Conservation (phyloP, 148 eudicot genomes). For the Simmondsia chinensis region DNA sequence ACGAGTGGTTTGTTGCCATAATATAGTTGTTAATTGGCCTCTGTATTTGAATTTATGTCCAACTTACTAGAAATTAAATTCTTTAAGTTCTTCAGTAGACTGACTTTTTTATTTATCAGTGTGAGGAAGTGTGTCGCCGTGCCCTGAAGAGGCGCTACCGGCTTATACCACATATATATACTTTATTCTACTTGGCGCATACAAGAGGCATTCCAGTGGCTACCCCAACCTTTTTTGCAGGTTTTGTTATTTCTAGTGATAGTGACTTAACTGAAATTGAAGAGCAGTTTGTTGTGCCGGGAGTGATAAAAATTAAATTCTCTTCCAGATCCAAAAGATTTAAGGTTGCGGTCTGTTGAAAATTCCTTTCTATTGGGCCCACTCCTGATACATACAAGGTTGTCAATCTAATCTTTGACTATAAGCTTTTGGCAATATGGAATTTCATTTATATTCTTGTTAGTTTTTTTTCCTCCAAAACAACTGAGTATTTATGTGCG, state of each 20-base stretch:
- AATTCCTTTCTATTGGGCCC: slow-evolving; percentile 86
- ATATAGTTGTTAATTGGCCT: too few species aligned
- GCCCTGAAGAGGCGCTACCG: slow-evolving; percentile 91
- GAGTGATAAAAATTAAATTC: slow-evolving; percentile 4
- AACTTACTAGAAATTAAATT: too few species aligned
- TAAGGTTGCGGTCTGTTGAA: slow-evolving; percentile 52
- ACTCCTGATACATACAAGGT: slow-evolving; percentile 83
- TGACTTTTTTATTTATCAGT: slow-evolving; percentile 33
- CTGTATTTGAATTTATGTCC: too few species aligned
- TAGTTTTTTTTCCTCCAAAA: too few species aligned
- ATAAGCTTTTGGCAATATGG: too few species aligned
- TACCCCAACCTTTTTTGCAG: slow-evolving; percentile 82
- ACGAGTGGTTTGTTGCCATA: too few species aligned
- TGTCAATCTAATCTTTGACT: slow-evolving; percentile 11
- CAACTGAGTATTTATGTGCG: too few species aligned
- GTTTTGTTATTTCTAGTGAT: slow-evolving; percentile 25
- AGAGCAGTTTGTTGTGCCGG: background rate
- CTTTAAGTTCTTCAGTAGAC: background rate
- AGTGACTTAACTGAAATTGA: background rate
- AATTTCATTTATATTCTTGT: too few species aligned
- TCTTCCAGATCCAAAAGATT: slow-evolving; percentile 73
- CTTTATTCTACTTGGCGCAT: slow-evolving; percentile 89
- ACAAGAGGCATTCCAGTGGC: slow-evolving; percentile 90
- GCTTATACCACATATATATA: slow-evolving; percentile 86
- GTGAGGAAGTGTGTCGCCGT: slow-evolving; percentile 94